Percentiles rank a stretch among this genome's conserved stretches.
These are phyloP conservation scores for Xylariaceae sp. DNA, from an alignment of 2,329 filamentous ascomycete species.

Conservation along the genomic window DNA sequence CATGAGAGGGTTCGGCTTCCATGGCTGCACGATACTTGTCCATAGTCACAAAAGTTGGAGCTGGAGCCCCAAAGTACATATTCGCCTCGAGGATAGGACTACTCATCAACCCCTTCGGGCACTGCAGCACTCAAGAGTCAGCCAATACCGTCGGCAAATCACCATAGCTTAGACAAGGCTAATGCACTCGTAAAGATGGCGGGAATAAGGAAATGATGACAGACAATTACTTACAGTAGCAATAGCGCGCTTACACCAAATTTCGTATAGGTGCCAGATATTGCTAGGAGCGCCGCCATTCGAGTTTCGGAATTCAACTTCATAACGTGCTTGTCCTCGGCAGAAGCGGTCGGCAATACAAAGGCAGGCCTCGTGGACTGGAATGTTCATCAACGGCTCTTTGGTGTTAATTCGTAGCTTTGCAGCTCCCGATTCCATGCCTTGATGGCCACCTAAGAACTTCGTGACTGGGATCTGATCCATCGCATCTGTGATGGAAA, in stretches of 20 bases:
- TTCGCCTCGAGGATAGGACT: slow-evolving; percentile 16
- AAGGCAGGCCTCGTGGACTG: slow-evolving; percentile 22
- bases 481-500: background rate
- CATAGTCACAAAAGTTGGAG: background rate
- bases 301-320: slow-evolving; percentile 15
- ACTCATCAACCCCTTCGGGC: background rate
- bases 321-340: slow-evolving; percentile 11
- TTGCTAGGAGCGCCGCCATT: slow-evolving; percentile 17
- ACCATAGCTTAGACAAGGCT: too few species aligned
- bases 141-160: background rate
- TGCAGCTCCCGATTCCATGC: background rate
- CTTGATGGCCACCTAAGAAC: slow-evolving; percentile 15
- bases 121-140: background rate
- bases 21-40: background rate
- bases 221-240: slow-evolving; percentile 1
- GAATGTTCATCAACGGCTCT: slow-evolving; percentile 18
- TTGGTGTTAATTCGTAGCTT: slow-evolving; percentile 10
- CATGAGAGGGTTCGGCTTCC: background rate
- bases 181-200: background rate
- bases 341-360: slow-evolving; percentile 20
- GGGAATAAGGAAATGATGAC: background rate
- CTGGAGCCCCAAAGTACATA: slow-evolving; percentile 9
- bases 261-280: slow-evolving; percentile 26
- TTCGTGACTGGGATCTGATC: background rate
- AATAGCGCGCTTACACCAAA: slow-evolving; percentile 26